phyloP scores from a whole-genome alignment of 2,329 filamentous ascomycete genomes.

The Xylaria sp. region DNA sequence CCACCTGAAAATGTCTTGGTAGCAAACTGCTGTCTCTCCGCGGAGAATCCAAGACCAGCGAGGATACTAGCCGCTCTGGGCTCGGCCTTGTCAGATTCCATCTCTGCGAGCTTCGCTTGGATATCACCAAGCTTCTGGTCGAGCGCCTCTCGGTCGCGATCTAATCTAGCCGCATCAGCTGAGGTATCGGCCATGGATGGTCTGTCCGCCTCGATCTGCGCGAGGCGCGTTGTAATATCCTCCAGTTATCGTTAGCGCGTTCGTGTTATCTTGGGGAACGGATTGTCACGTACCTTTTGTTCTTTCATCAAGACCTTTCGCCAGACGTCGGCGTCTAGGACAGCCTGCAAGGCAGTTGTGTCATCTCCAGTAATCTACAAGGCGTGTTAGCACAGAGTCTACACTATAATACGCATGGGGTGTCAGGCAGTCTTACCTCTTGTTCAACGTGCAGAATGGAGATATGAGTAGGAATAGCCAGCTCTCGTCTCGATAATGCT shows the following conservation, averaged over 20 bases:
- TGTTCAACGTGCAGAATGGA: slow-evolving; percentile 99
- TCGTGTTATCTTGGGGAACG: neutral
- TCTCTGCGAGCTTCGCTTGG: slow-evolving; percentile 91
- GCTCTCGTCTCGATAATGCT: slow-evolving; percentile 90
- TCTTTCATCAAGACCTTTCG: slow-evolving; percentile 92
- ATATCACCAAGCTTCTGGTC: slow-evolving; percentile 93
- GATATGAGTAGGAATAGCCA: slow-evolving; percentile 95
- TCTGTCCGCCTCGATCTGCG: slow-evolving; percentile 80
- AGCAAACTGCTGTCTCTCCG: slow-evolving; percentile 89
- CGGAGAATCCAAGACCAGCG: slow-evolving; percentile 94
- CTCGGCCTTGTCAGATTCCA: slow-evolving; percentile 99
- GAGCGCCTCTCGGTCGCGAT: slow-evolving; percentile 87
- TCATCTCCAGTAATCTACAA: slow-evolving; percentile 89
- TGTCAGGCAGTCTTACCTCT: slow-evolving; percentile 70
- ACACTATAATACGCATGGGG: neutral
- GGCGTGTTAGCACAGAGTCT: slow-evolving; percentile 37
- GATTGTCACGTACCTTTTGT: slow-evolving; percentile 72
- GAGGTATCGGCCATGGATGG: slow-evolving; percentile 89
- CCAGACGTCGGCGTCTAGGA: slow-evolving; percentile 98
- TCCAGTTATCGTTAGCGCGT: slow-evolving; percentile 52
- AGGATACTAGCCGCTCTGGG: slow-evolving; percentile 94
- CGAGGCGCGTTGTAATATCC: slow-evolving; percentile 82
- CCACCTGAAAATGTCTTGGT: slow-evolving; percentile 99
- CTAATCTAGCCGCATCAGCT: slow-evolving; percentile 84
- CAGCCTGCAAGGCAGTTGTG: slow-evolving; percentile 92